A percentile compares a stretch with the other conserved stretches of the same genome.
phyloP scores from a whole-genome alignment of 2,329 filamentous ascomycete genomes.

The Aspergillus sp. region DNA sequence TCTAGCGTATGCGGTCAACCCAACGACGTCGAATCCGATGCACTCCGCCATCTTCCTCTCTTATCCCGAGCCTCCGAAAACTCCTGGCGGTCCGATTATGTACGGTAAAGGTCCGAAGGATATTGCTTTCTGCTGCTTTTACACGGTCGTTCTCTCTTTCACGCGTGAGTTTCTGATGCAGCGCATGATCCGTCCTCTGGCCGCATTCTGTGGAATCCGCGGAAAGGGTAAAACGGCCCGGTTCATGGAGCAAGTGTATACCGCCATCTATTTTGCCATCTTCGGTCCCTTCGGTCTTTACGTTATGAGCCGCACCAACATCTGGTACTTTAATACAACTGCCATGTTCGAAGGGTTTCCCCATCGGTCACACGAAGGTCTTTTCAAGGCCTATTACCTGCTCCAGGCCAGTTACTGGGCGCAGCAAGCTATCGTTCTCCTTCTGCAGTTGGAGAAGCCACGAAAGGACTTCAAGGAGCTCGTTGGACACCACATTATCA shows the following conservation, averaged over 20 bases:
- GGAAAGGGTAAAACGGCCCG: conserved; percentile 77
- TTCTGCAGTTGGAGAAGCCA: conserved; percentile 87
- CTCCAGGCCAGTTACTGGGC: conserved; percentile 95
- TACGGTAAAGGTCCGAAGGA: conserved; percentile 91
- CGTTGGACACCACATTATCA: conserved; percentile 88
- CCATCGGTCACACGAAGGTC: conserved; percentile 73
- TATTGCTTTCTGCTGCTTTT: conserved; percentile 83
- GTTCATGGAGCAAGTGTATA: conserved; percentile 97
- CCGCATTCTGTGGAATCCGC: conserved; percentile 66
- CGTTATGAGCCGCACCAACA: conserved; percentile 85
- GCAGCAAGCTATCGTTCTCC: conserved; percentile 85
- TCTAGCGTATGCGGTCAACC: conserved; percentile 71
- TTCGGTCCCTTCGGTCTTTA: conserved; percentile 83
- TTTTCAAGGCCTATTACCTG: conserved; percentile 95
- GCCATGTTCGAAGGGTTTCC: conserved; percentile 91
- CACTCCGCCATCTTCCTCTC: conserved; percentile 85
- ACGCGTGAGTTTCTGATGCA: conserved; percentile 97
- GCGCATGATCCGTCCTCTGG: conserved; percentile 75
- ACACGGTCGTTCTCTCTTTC: conserved; percentile 85
- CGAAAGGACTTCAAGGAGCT: conserved; percentile 94
- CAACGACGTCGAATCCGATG: conserved; percentile 74
- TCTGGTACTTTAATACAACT: conserved; percentile 93
- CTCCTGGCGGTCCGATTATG: conserved; percentile 55
- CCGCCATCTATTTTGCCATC: conserved; percentile 82
- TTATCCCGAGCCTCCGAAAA: conserved; percentile 67